A percentile compares a stretch with the other conserved stretches of the same genome.
Evolutionary conservation across 306 rosid species (phyloP).

Genomic region (Prosopis cineraria): DNA sequence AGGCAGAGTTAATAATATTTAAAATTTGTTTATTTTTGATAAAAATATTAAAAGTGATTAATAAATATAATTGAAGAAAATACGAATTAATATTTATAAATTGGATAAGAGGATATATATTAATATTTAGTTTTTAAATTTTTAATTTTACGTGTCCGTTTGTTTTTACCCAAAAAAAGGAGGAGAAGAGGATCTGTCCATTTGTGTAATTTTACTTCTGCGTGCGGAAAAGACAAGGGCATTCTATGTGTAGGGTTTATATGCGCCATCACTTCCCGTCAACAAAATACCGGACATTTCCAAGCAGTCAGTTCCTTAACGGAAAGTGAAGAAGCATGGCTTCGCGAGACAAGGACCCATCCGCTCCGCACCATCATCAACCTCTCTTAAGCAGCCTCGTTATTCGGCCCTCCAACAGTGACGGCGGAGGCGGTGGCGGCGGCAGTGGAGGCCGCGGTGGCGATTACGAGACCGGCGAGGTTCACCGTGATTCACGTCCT

Average conservation of each 20-base stretch:
- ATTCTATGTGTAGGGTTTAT: not conserved
- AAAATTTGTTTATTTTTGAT: too few relatives aligned
- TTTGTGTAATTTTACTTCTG: not conserved
- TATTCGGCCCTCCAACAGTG: conserved; percentile 46
- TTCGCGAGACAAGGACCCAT: conserved; percentile 39
- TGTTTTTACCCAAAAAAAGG: too few relatives aligned
- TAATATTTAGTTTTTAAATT: too few relatives aligned
- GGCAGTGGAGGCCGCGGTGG: conserved; percentile 31
- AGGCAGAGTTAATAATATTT: too few relatives aligned
- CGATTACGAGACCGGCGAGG: conserved; percentile 47
- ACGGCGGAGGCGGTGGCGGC: conserved; percentile 3
- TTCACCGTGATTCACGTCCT: conserved; percentile 44
- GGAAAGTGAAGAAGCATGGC: conserved; percentile 25
- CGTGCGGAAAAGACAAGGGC: not conserved
- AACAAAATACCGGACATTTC: not conserved
- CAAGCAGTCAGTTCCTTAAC: not conserved
- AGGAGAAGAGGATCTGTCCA: too few relatives aligned
- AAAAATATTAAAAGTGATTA: too few relatives aligned
- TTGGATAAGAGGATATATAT: too few relatives aligned
- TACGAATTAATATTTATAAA: too few relatives aligned
- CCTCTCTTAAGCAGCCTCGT: conserved; percentile 57
- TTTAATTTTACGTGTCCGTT: too few relatives aligned
- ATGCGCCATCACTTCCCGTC: not conserved
- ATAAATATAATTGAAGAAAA: too few relatives aligned
- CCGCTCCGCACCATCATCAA: conserved; percentile 49